phyloP scores from a whole-genome alignment of 495 filamentous ascomycete genomes.

The Neurospora terricola region DNA sequence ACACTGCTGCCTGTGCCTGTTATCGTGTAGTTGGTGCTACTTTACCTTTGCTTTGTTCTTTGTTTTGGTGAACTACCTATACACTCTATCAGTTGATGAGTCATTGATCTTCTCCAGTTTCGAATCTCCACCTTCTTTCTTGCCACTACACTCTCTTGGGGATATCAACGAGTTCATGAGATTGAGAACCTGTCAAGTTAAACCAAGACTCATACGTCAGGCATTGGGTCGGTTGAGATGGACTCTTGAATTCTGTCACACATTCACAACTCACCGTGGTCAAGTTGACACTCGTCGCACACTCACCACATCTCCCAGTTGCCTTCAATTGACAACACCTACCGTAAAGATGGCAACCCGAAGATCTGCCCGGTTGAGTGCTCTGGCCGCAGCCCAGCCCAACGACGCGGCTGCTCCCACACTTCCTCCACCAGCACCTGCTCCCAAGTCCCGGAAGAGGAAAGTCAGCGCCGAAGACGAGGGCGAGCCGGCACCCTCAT shows the following conservation, averaged over 20 bases:
- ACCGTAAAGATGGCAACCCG: conserved; percentile 42
- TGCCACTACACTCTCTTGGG: not conserved
- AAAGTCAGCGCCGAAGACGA: conserved; percentile 19
- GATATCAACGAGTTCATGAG: not conserved
- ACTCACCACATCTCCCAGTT: not conserved
- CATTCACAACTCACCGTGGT: not conserved
- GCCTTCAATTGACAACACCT: not conserved
- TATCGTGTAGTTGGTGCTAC: not conserved
- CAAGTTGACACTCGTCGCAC: not conserved
- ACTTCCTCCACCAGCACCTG: conserved; percentile 8
- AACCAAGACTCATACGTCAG: not conserved
- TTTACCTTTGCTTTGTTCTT: not conserved
- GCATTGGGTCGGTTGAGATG: not conserved
- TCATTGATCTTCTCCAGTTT: not conserved
- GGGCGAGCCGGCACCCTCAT: not conserved
- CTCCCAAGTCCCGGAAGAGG: conserved; percentile 23
- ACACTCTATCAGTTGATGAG: not conserved
- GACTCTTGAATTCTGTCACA: not conserved
- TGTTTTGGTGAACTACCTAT: not conserved
- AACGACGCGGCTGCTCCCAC: conserved; percentile 6
- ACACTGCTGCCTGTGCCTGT: not conserved
- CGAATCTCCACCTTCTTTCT: not conserved
- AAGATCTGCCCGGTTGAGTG: conserved; percentile 48
- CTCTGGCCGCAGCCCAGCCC: conserved; percentile 20
- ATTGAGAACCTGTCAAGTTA: not conserved